Evolutionary conservation across 495 filamentous ascomycete species (phyloP), one percentile per base, ranked within the genome.

Genomic region (Chlorociboria aeruginascens): DNA sequence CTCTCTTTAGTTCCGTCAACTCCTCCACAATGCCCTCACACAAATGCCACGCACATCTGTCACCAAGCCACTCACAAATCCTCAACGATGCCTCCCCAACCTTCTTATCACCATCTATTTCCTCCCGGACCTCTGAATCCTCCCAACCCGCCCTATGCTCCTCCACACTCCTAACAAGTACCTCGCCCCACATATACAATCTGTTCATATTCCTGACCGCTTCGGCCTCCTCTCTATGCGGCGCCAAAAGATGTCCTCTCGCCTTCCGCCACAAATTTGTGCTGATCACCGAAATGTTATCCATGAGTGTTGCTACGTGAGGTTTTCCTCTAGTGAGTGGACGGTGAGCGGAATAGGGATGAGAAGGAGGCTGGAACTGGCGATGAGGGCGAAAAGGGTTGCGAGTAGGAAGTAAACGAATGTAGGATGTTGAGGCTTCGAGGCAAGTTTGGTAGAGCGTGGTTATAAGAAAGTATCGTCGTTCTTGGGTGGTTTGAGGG

Each of bases 131-230:
- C 11, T 17, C 33, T 12, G 34, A 9, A 32, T 31, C 36, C 40
- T 32, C 32, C n/a, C 40, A 32, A 29, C 14, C 25, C 28, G 8
- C 43, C 3, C 16, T 20, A 32, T 37, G 38, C 1, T 38, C 30
- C 10, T 54, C 47, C 11, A 43, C 17, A 7, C 37, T 38, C 14
- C 40, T 30, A 20, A 40, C 48, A 1, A 55, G 11, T 3, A 46
- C 13, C 35, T 55, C 53, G n/a, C 48, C 45, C 53, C 53, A 55
- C 1, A 29, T 12, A 45, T 51, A 55, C 25, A 55, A 31, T 12
- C 48, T 20, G 0, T 34, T 32, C 48, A 55, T 55, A 12, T 16
- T 29, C 8, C 34, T 16, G 7, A 51, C 43, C 0, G 53, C 35
- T 10, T 32, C 40, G 9, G 44, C 53, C 39, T 55, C 53, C 11